Conservation (phyloP, 768 basidiomycete genomes). For the Pulveroboletus frians region DNA sequence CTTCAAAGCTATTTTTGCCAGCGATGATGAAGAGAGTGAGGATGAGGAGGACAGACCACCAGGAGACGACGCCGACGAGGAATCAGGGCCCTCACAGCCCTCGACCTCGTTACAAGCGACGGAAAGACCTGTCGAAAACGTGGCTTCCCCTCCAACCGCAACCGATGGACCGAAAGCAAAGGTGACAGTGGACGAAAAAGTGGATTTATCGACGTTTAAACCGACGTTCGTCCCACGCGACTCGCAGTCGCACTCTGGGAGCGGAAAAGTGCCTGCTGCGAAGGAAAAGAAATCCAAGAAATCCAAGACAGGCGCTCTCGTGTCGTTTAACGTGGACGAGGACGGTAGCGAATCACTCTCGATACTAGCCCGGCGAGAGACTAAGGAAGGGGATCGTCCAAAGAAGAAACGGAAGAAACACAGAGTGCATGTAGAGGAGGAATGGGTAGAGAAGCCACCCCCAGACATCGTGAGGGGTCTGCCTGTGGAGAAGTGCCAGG, state of each 20-base stretch:
- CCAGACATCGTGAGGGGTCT: slow-evolving; percentile 45
- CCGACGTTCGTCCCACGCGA: slow-evolving; percentile 75
- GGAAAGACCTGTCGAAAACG: neutral
- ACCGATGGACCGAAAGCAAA: neutral
- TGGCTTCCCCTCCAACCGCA: neutral
- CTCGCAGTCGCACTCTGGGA: slow-evolving; percentile 36
- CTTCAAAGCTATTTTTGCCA: slow-evolving; percentile 98
- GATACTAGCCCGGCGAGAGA: slow-evolving; percentile 28
- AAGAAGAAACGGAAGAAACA: slow-evolving; percentile 42
- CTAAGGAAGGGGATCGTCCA: slow-evolving; percentile 32
- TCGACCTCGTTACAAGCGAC: slow-evolving; percentile 6
- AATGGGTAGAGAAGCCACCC: slow-evolving; percentile 62
- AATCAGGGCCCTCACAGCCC: slow-evolving; percentile 7
- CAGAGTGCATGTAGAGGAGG: slow-evolving; percentile 37
- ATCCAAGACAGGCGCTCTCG: slow-evolving; percentile 41
- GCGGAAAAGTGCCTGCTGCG: slow-evolving; percentile 37
- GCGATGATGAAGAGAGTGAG: slow-evolving; percentile 83
- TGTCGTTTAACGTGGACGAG: slow-evolving; percentile 78
- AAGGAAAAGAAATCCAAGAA: slow-evolving; percentile 51
- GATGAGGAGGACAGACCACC: slow-evolving; percentile 45
- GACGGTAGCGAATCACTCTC: slow-evolving; percentile 40
- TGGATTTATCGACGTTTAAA: slow-evolving; percentile 73
- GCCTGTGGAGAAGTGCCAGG: slow-evolving; percentile 8
- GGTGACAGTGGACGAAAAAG: slow-evolving; percentile 15
- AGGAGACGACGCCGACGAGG: slow-evolving; percentile 4